Evolutionary conservation across 345 rosid genomes (phyloP).

Genomic region (Noccaea bulbosa): DNA sequence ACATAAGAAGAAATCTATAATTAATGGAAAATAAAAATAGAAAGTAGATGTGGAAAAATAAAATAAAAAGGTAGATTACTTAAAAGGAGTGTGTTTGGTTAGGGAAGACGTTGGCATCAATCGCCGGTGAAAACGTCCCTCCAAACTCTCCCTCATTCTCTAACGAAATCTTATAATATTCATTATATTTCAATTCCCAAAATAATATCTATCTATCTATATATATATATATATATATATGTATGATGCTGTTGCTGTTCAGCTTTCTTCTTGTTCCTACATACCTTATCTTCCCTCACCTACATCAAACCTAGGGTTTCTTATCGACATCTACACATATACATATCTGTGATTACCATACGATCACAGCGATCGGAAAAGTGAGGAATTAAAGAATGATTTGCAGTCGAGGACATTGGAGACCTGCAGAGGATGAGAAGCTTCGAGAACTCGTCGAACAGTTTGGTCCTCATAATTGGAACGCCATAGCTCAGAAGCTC

Average conservation of each 20-base stretch:
- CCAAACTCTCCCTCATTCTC: constrained; percentile 56
- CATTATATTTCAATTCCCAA: neutral
- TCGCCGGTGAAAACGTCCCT: constrained; percentile 51
- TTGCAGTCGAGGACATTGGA: constrained; percentile 79
- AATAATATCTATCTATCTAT: constrained; percentile 15
- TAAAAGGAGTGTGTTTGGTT: constrained; percentile 57
- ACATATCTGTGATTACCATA: neutral
- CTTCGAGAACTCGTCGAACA: constrained; percentile 76
- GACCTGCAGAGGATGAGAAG: constrained; percentile 76
- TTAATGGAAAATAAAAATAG: neutral
- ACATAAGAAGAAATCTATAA: constrained; percentile 6
- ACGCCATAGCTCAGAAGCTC: constrained; percentile 83
- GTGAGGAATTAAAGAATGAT: constrained; percentile 42
- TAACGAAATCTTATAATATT: constrained; percentile 55
- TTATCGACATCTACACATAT: constrained; percentile 19
- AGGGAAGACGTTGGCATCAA: constrained; percentile 81
- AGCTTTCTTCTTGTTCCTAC: constrained; percentile 46
- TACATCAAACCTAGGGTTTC: constrained; percentile 45
- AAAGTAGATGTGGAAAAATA: constrained; percentile 14
- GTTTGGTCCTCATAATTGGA: constrained; percentile 96
- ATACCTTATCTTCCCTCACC: constrained; percentile 43
- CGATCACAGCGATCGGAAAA: constrained; percentile 9
- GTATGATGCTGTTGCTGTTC: constrained; percentile 45
- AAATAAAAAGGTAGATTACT: constrained; percentile 46
- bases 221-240: constrained; percentile 30